Evolutionary conservation across 1,139 yeast species (phyloP).

Genomic region (Taphrina pruni): DNA sequence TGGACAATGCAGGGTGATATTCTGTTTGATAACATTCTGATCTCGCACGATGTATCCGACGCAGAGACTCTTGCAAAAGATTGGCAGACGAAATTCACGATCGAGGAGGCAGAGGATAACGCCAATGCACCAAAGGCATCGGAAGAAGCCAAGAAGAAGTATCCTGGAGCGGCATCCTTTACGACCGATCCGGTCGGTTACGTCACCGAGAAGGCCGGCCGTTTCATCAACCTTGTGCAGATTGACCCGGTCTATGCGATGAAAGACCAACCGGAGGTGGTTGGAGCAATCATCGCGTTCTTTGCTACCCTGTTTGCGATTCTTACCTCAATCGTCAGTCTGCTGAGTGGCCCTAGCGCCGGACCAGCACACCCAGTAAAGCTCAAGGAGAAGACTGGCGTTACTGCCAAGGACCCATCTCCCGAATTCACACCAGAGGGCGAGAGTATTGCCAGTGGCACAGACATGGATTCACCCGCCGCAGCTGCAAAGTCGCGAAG

Average conservation of each 20-base stretch:
- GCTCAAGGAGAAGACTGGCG: constrained; percentile 38
- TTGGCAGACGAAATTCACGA: constrained; percentile 63
- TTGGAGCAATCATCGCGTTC: constrained; percentile 47
- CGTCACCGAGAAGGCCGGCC: constrained; percentile 49
- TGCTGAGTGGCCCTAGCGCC: constrained; percentile 24
- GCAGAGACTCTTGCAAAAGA: constrained; percentile 82
- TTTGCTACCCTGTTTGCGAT: constrained; percentile 48
- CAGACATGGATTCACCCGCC: constrained; percentile 36
- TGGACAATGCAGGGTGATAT: constrained; percentile 85
- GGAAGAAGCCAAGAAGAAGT: constrained; percentile 43
- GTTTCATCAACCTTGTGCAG: constrained; percentile 51
- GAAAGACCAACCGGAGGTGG: constrained; percentile 51
- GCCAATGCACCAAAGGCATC: constrained; percentile 50
- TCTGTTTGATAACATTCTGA: constrained; percentile 78
- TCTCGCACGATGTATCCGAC: constrained; percentile 80
- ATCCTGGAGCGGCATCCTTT: constrained; percentile 44
- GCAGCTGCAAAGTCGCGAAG: constrained; percentile 44
- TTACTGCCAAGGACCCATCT: constrained; percentile 44
- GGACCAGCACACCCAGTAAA: constrained; percentile 35
- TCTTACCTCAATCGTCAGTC: constrained; percentile 42
- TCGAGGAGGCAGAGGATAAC: constrained; percentile 58
- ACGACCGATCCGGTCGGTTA: constrained; percentile 53
- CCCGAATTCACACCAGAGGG: constrained; percentile 44
- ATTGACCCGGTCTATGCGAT: constrained; percentile 51
- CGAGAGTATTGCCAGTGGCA: constrained; percentile 43